Percentiles rank a stretch among this genome's conserved stretches.
phyloP scores from a whole-genome alignment of 2,329 filamentous ascomycete genomes.

The Ceratocystis huliohia region DNA sequence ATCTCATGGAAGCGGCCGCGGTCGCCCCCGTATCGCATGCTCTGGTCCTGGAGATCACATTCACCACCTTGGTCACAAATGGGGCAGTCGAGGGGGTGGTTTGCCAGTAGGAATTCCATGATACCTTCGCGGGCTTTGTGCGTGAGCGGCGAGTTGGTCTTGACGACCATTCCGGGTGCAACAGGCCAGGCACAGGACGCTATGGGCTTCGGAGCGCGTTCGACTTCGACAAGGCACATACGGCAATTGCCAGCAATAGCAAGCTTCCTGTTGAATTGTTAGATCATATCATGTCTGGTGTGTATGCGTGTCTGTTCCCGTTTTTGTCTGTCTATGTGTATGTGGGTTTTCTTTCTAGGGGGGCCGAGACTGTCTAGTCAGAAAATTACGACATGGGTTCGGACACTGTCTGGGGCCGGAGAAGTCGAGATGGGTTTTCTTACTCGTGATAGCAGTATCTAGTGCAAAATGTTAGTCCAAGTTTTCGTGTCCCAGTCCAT shows the following conservation, averaged over 20 bases:
- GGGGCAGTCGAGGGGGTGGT: constrained; percentile 90
- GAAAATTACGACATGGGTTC: not conserved
- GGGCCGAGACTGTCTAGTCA: no score
- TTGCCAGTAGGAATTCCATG: constrained; percentile 96
- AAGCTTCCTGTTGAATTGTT: constrained; percentile 55
- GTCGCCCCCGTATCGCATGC: constrained; percentile 95
- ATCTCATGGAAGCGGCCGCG: constrained; percentile 94
- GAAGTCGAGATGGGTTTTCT: constrained; percentile 29
- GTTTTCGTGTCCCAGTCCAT: not conserved
- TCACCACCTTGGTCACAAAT: constrained; percentile 98
- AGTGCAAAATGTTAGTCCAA: constrained; percentile 20
- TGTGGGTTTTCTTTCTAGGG: no score
- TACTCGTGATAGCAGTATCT: constrained; percentile 99
- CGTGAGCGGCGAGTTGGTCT: constrained; percentile 89
- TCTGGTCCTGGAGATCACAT: constrained; percentile 98
- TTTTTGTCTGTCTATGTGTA: not conserved
- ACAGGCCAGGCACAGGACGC: constrained; percentile 98
- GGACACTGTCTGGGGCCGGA: constrained; percentile 24
- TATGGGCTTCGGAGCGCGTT: constrained; percentile 89
- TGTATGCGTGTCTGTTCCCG: not conserved
- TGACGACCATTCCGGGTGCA: constrained; percentile 96
- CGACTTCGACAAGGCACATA: constrained; percentile 98
- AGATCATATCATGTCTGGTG: not conserved
- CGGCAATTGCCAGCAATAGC: constrained; percentile 99
- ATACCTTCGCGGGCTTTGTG: constrained; percentile 98